These are phyloP conservation scores for Chaetomium strumarium DNA, from an alignment of 2,329 filamentous ascomycete species.

Conservation along the genomic window DNA sequence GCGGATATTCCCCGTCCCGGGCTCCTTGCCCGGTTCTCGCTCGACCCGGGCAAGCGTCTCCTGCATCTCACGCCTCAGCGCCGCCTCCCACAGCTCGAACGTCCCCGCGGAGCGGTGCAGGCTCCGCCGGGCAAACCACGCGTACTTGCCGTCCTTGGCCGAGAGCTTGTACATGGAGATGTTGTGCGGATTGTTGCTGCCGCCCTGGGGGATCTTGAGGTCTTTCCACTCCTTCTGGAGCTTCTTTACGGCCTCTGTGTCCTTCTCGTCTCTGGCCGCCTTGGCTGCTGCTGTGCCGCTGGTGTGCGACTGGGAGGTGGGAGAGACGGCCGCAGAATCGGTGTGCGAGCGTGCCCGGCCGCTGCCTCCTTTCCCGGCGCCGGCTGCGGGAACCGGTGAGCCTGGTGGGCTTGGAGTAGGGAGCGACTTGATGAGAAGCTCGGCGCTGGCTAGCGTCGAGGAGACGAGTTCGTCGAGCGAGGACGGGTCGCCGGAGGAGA, in stretches of 20 bases:
- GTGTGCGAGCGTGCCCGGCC: constrained; percentile 51
- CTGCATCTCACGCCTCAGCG: constrained; percentile 71
- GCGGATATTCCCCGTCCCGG: constrained; percentile 69
- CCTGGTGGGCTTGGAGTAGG: constrained; percentile 11
- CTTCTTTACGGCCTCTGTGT: constrained; percentile 36
- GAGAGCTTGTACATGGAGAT: constrained; percentile 75
- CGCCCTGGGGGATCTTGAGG: constrained; percentile 56
- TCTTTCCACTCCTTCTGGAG: constrained; percentile 87
- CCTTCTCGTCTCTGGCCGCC: neutral
- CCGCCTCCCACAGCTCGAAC: constrained; percentile 60
- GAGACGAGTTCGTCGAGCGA: constrained; percentile 16
- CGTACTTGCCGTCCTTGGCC: constrained; percentile 72
- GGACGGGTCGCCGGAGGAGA: constrained; percentile 4
- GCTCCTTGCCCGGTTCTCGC: constrained; percentile 40
- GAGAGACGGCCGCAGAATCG: constrained; percentile 46
- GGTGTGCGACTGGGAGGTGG: constrained; percentile 35
- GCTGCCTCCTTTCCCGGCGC: constrained; percentile 29
- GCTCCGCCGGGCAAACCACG: constrained; percentile 85
- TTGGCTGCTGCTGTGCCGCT: constrained; percentile 36
- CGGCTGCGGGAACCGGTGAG: neutral
- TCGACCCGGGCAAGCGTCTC: constrained; percentile 51
- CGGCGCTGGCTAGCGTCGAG: constrained; percentile 20
- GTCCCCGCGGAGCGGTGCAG: constrained; percentile 61
- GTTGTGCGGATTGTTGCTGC: constrained; percentile 63
- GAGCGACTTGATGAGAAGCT: constrained; percentile 25